These are phyloP conservation scores for Micractinium sp. DNA, from an alignment of 139 green algal genomes.

Conservation along the genomic window DNA sequence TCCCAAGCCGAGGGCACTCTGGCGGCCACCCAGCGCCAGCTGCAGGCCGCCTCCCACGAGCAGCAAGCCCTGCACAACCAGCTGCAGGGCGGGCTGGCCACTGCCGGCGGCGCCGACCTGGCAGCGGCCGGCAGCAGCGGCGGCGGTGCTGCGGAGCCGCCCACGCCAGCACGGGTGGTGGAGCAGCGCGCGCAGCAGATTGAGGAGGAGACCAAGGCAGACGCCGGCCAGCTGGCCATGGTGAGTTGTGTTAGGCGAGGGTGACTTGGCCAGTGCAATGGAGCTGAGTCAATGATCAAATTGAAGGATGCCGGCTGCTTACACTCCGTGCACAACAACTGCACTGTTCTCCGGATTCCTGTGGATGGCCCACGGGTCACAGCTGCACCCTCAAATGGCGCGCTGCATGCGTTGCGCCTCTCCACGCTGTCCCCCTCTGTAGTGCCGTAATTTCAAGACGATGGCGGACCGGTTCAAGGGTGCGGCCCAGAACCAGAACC, in stretches of 20 bases:
- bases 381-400: too few species aligned
- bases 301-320: too few species aligned
- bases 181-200: conserved; percentile 9
- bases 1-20: not conserved
- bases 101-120: not conserved
- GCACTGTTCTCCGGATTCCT: too few species aligned
- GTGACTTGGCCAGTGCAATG: too few species aligned
- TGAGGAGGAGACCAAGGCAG: conserved; percentile 6
- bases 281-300: too few species aligned
- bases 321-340: too few species aligned
- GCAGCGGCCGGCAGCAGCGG: not conserved
- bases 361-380: too few species aligned
- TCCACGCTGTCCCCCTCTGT: not conserved
- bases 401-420: not conserved
- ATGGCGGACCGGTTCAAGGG: not conserved
- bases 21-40: not conserved
- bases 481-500: conserved; percentile 20
- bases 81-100: not conserved
- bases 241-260: not conserved
- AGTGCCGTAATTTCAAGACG: not conserved
- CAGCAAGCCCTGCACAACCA: conserved; percentile 7
- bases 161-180: not conserved
- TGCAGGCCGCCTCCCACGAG: conserved; percentile 25
- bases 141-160: not conserved
- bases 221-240: not conserved